Percentiles rank a stretch among this genome's conserved stretches.
Evolutionary conservation across 2,329 filamentous ascomycete species (phyloP).

Genomic region (Zymoseptoria tritici): DNA sequence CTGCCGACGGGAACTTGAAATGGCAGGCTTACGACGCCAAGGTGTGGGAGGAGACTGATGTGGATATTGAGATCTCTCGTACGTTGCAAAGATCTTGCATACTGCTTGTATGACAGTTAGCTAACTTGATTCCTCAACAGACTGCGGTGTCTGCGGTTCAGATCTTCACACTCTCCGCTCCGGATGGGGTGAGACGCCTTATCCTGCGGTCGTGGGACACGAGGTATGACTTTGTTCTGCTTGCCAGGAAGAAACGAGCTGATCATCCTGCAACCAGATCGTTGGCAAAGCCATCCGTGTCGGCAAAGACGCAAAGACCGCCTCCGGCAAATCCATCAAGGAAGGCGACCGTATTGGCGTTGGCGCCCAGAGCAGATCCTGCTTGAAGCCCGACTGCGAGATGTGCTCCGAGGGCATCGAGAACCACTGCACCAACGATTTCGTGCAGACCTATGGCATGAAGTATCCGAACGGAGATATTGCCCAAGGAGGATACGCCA

Average conservation of each 20-base stretch:
- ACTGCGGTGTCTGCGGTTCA: slow-evolving; percentile 31
- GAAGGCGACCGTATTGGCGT: slow-evolving; percentile 41
- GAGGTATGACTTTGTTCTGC: neutral
- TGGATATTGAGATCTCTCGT: slow-evolving; percentile 34
- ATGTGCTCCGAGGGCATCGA: slow-evolving; percentile 43
- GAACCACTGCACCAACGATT: slow-evolving; percentile 32
- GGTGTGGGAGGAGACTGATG: slow-evolving; percentile 31
- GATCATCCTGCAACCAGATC: slow-evolving; percentile 24
- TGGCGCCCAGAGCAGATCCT: slow-evolving; percentile 42
- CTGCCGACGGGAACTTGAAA: slow-evolving; percentile 47
- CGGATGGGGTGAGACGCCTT: slow-evolving; percentile 37
- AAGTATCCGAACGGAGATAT: slow-evolving; percentile 13
- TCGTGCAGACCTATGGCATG: slow-evolving; percentile 17
- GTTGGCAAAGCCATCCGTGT: slow-evolving; percentile 29
- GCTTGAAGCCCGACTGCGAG: slow-evolving; percentile 43
- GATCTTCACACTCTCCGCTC: slow-evolving; percentile 26
- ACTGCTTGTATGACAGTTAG: neutral
- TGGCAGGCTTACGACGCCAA: slow-evolving; percentile 38
- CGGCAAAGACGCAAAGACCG: slow-evolving; percentile 18
- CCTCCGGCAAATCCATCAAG: slow-evolving; percentile 23
- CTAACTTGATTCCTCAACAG: neutral
- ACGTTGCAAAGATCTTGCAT: neutral
- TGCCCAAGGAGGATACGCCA: slow-evolving; percentile 54
- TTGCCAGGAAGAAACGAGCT: too few relatives aligned
- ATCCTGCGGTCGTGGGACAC: slow-evolving; percentile 13